A percentile compares a stretch with the other conserved stretches of the same genome.
phyloP scores from a whole-genome alignment of 257 asterid genomes.

The Parsonsia alboflavescens region DNA sequence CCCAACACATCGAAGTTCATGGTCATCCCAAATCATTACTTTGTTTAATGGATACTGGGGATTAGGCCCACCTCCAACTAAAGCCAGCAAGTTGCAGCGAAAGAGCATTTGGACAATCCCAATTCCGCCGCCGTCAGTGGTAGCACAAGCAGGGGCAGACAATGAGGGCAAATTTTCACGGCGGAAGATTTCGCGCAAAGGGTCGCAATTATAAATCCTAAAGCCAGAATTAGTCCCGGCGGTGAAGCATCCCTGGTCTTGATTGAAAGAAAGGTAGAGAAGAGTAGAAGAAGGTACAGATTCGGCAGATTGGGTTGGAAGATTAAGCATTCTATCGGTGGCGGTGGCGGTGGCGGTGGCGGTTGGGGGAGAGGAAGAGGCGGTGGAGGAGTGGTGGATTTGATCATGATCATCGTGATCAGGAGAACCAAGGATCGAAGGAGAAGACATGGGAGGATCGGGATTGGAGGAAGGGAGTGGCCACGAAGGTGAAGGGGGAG shows the following conservation, averaged over 20 bases:
- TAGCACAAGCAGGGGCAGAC: conserved; percentile 7
- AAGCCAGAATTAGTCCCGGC: conserved; percentile 76
- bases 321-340: neutral
- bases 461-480: neutral
- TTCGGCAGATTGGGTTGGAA: neutral
- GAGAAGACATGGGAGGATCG: neutral
- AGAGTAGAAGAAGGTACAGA: neutral
- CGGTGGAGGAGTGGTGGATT: neutral
- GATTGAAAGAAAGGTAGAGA: conserved; percentile 41
- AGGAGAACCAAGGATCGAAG: neutral
- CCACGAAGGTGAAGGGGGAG: neutral
- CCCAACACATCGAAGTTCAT: conserved; percentile 75
- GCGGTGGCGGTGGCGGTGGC: neutral
- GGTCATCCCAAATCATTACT: conserved; percentile 97
- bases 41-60: conserved; percentile 77
- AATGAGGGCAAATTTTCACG: conserved; percentile 42
- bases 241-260: conserved; percentile 81
- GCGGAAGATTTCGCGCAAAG: conserved; percentile 75
- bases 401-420: neutral
- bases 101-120: conserved; percentile 88
- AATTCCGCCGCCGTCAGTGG: conserved; percentile 36
- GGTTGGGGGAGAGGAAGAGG: neutral
- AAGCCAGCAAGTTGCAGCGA: conserved; percentile 66
- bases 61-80: conserved; percentile 76
- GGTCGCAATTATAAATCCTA: conserved; percentile 81